Percentiles rank a stretch among this genome's conserved stretches.
phyloP scores from a whole-genome alignment of 2,329 filamentous ascomycete species.

The Biscogniauxia mediterranea region DNA sequence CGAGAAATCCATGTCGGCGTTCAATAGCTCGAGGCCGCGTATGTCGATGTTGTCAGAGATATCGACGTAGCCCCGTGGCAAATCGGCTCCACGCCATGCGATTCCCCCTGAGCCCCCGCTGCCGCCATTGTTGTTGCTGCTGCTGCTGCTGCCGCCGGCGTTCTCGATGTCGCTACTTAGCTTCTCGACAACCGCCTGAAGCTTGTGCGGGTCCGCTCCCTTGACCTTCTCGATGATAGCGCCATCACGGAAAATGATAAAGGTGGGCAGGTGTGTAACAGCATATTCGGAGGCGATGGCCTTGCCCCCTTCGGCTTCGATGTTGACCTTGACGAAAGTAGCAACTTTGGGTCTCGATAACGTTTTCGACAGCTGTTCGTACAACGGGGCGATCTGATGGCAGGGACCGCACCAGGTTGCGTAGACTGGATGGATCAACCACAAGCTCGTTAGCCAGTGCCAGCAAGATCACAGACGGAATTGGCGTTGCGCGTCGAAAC shows the following conservation, averaged over 20 bases:
- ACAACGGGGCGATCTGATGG: conserved; percentile 79
- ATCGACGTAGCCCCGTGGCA: conserved; percentile 80
- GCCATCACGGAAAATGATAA: conserved; percentile 79
- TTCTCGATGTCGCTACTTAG: conserved; percentile 64
- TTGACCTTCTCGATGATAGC: conserved; percentile 65
- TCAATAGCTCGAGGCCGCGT: conserved; percentile 80
- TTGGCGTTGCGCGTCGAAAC: conserved; percentile 15
- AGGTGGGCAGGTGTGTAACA: conserved; percentile 82
- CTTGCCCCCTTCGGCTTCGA: conserved; percentile 61
- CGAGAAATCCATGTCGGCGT: conserved; percentile 72
- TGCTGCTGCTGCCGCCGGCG: conserved; percentile 46
- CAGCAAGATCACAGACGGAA: neutral
- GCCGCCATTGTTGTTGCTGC: conserved; percentile 33
- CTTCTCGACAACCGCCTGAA: conserved; percentile 70
- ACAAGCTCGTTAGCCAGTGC: neutral
- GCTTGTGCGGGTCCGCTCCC: conserved; percentile 70
- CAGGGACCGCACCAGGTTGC: conserved; percentile 85
- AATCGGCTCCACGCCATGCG: conserved; percentile 69
- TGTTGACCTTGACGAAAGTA: conserved; percentile 86
- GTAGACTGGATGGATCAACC: conserved; percentile 60
- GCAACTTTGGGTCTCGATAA: conserved; percentile 71
- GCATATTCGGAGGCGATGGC: conserved; percentile 72
- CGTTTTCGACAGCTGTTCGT: conserved; percentile 70
- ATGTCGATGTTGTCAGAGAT: conserved; percentile 80
- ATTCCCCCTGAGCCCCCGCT: conserved; percentile 43